These are phyloP conservation scores for Mycena capillaripes DNA, from an alignment of 768 basidiomycete species.

Conservation along the genomic window DNA sequence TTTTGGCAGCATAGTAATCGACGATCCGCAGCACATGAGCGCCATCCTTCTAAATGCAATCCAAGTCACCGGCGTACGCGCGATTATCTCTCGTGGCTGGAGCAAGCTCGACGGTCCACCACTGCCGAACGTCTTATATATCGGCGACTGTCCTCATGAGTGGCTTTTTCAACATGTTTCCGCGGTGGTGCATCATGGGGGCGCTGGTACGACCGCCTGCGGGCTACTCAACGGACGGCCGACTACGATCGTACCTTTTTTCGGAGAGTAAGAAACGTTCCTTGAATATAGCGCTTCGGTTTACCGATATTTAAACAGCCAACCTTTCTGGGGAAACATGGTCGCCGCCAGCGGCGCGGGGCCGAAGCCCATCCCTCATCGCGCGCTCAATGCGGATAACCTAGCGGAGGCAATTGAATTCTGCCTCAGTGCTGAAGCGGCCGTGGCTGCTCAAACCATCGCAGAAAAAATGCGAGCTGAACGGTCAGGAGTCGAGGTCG, in stretches of 20 bases:
- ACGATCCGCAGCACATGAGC: slow-evolving; percentile 38
- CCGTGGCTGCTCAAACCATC: slow-evolving; percentile 51
- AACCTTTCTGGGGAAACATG: slow-evolving; percentile 57
- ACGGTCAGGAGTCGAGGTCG: slow-evolving; percentile 38
- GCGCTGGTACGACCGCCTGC: slow-evolving; percentile 63
- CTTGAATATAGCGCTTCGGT: too few relatives aligned
- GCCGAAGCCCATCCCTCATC: slow-evolving; percentile 50
- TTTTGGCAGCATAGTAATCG: slow-evolving; percentile 49
- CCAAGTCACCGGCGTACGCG: slow-evolving; percentile 52
- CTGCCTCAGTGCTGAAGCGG: slow-evolving; percentile 46
- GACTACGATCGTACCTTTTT: slow-evolving; percentile 61
- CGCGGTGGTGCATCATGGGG: slow-evolving; percentile 62
- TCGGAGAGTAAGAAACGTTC: slow-evolving; percentile 52
- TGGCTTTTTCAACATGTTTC: slow-evolving; percentile 61
- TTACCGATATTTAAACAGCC: slow-evolving; percentile 27
- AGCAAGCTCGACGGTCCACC: slow-evolving; percentile 44
- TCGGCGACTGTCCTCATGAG: slow-evolving; percentile 63
- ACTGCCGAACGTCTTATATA: slow-evolving; percentile 52
- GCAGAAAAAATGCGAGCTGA: slow-evolving; percentile 54
- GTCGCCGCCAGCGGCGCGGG: slow-evolving; percentile 59
- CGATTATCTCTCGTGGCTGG: slow-evolving; percentile 63
- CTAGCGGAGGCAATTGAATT: slow-evolving; percentile 48
- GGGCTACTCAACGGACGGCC: slow-evolving; percentile 59
- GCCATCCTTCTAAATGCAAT: slow-evolving; percentile 55
- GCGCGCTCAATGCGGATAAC: slow-evolving; percentile 1